A percentile compares a stretch with the other conserved stretches of the same genome.
phyloP scores from a whole-genome alignment of 352 stramenopile genomes.

The Globisporangium acanthophoron region DNA sequence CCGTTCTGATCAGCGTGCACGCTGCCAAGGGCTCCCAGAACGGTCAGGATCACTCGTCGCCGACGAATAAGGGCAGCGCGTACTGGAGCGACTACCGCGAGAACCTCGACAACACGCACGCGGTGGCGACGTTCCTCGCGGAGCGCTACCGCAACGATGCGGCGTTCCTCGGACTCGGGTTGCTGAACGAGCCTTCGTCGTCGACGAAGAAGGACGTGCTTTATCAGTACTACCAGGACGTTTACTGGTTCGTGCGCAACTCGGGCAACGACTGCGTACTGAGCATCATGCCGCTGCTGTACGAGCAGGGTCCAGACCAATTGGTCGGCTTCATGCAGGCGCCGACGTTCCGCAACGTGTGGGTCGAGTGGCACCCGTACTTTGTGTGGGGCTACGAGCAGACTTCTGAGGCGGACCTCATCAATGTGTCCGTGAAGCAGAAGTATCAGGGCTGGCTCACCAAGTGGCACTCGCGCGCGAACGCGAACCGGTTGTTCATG shows the following conservation, averaged over 20 bases:
- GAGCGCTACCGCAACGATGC: slow-evolving; percentile 58
- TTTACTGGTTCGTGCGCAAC: slow-evolving; percentile 51
- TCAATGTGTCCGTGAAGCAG: slow-evolving; percentile 34
- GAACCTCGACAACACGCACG: slow-evolving; percentile 57
- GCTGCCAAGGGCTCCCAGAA: slow-evolving; percentile 75
- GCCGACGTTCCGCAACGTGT: slow-evolving; percentile 58
- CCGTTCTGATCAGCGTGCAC: slow-evolving; percentile 54
- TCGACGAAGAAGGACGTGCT: slow-evolving; percentile 48
- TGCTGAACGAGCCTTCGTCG: slow-evolving; percentile 69
- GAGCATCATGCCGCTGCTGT: slow-evolving; percentile 44
- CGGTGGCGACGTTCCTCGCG: slow-evolving; percentile 40
- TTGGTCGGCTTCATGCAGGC: slow-evolving; percentile 52
- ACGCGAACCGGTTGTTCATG: slow-evolving; percentile 39
- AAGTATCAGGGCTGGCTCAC: slow-evolving; percentile 33
- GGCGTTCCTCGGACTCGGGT: slow-evolving; percentile 68
- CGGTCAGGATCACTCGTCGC: slow-evolving; percentile 63
- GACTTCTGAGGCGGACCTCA: slow-evolving; percentile 37
- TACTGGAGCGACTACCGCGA: slow-evolving; percentile 43
- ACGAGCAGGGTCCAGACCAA: slow-evolving; percentile 33
- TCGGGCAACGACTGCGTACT: slow-evolving; percentile 64
- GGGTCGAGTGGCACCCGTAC: slow-evolving; percentile 82
- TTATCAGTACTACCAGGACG: slow-evolving; percentile 70
- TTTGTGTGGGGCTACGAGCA: slow-evolving; percentile 79
- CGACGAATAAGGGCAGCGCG: slow-evolving; percentile 29
- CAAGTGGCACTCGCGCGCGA: slow-evolving; percentile 31